Percentiles rank a stretch among this genome's conserved stretches.
Evolutionary conservation across 2,329 filamentous ascomycete species (phyloP).

Genomic region (Chaetomium strumarium): DNA sequence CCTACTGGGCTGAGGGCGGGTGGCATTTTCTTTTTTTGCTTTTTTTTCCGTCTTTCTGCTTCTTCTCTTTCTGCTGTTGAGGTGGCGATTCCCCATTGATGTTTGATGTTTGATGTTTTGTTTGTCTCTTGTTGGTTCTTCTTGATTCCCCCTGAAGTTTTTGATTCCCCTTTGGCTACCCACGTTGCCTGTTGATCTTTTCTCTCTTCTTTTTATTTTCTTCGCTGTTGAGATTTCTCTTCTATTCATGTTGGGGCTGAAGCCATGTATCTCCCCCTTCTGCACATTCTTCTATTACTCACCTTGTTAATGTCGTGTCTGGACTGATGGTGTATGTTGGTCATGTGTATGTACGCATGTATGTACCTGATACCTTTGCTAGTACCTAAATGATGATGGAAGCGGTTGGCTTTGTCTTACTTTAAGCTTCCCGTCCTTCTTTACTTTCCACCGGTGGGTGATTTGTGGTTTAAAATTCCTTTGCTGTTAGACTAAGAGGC

Average conservation of each 20-base stretch:
- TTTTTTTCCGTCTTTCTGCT: neutral
- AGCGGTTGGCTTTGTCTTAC: neutral
- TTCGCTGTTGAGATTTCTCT: too few species aligned
- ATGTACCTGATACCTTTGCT: neutral
- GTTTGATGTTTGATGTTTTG: neutral
- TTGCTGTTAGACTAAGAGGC: too few species aligned
- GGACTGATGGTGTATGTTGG: slow-evolving; percentile 4
- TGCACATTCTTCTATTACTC: neutral
- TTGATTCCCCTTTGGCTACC: neutral
- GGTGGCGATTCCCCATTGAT: neutral
- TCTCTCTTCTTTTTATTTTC: neutral
- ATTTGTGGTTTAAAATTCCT: neutral
- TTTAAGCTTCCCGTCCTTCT: too few species aligned
- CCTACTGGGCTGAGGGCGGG: neutral
- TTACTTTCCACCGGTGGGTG: neutral
- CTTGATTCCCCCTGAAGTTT: slow-evolving; percentile 10
- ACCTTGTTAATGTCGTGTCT: neutral
- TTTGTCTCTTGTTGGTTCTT: neutral
- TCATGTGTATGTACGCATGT: slow-evolving; percentile 7
- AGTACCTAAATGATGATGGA: slow-evolving; percentile 1
- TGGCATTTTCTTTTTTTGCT: neutral
- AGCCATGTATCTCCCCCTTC: neutral
- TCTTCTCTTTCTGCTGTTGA: neutral
- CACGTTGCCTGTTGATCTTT: neutral
- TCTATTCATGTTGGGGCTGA: neutral